A percentile compares a stretch with the other conserved stretches of the same genome.
These are phyloP conservation scores for Pestalotiopsis sp. DNA, from an alignment of 2,329 filamentous ascomycete species.

Conservation along the genomic window DNA sequence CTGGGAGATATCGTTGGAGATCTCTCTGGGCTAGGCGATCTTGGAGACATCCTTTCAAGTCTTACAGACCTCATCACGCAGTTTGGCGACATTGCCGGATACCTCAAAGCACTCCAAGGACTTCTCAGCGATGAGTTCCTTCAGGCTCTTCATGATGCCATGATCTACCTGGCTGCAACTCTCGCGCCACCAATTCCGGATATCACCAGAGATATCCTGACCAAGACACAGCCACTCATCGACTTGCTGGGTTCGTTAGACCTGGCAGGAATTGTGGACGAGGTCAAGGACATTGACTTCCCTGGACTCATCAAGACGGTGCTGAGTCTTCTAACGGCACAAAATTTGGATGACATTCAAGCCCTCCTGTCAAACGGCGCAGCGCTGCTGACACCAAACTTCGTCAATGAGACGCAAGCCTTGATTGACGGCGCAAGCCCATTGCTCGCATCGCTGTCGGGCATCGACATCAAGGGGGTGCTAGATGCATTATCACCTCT, in stretches of 20 bases:
- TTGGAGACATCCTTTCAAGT: constrained; percentile 26
- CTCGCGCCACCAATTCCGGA: constrained; percentile 39
- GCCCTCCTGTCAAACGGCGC: constrained; percentile 7
- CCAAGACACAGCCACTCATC: constrained; percentile 30
- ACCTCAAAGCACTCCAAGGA: constrained; percentile 31
- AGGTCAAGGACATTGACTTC: constrained; percentile 34
- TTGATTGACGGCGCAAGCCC: constrained; percentile 28
- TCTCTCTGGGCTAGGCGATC: constrained; percentile 25
- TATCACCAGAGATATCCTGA: constrained; percentile 27
- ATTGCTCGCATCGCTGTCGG: constrained; percentile 18
- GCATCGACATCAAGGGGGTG: constrained; percentile 33
- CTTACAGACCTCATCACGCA: constrained; percentile 26
- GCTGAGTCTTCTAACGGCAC: constrained; percentile 5
- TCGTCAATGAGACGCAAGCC: constrained; percentile 13
- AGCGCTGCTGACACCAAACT: constrained; percentile 6
- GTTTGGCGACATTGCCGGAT: constrained; percentile 29
- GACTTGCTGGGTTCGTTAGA: constrained; percentile 29
- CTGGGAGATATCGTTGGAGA: constrained; percentile 18
- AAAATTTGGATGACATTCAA: constrained; percentile 3
- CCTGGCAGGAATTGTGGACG: constrained; percentile 27
- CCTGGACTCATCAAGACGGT: constrained; percentile 30
- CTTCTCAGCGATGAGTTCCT: constrained; percentile 42
- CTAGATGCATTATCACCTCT: constrained; percentile 34
- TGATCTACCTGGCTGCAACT: constrained; percentile 40
- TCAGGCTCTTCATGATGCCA: constrained; percentile 41